These are phyloP conservation scores for Leptomonas pyrrhocoris DNA, from an alignment of 208 protist species.

Conservation along the genomic window DNA sequence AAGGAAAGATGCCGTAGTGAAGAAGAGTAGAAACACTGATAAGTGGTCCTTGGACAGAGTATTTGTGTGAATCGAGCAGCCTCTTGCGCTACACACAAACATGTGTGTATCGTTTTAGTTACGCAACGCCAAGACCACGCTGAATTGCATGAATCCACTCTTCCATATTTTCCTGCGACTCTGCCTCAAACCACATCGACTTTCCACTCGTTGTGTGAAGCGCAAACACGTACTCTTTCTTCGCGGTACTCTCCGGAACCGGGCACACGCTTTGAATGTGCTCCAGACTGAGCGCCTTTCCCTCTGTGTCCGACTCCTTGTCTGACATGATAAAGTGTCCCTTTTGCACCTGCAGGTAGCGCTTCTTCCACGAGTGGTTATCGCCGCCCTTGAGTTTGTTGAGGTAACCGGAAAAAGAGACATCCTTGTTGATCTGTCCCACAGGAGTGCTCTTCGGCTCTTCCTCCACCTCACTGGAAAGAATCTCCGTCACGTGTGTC, in stretches of 20 bases:
- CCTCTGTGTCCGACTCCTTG: constrained; percentile 64
- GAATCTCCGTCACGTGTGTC: constrained; percentile 68
- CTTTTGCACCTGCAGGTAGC: constrained; percentile 72
- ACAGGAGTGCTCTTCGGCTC: constrained; percentile 41
- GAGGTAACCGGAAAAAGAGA: constrained; percentile 71
- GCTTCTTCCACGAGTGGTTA: constrained; percentile 72
- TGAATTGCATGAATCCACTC: constrained; percentile 84
- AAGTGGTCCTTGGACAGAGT: no score
- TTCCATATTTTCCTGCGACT: constrained; percentile 76
- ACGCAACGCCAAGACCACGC: constrained; percentile 70
- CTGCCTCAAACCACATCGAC: constrained; percentile 86
- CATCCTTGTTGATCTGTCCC: constrained; percentile 73
- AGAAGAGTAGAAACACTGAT: not conserved
- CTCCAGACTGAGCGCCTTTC: constrained; percentile 79
- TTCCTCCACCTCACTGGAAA: constrained; percentile 44
- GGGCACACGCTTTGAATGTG: constrained; percentile 84
- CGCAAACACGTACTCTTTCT: constrained; percentile 79
- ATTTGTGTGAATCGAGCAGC: not conserved
- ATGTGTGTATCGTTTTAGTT: not conserved
- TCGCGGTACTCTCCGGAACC: constrained; percentile 56
- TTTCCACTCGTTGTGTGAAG: constrained; percentile 83
- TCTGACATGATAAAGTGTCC: constrained; percentile 81
- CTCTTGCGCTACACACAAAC: not conserved
- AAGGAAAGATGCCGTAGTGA: not conserved
- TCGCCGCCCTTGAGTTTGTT: constrained; percentile 73